Evolutionary conservation across 805 yeast species (phyloP).

Genomic region (Starmerella floris): DNA sequence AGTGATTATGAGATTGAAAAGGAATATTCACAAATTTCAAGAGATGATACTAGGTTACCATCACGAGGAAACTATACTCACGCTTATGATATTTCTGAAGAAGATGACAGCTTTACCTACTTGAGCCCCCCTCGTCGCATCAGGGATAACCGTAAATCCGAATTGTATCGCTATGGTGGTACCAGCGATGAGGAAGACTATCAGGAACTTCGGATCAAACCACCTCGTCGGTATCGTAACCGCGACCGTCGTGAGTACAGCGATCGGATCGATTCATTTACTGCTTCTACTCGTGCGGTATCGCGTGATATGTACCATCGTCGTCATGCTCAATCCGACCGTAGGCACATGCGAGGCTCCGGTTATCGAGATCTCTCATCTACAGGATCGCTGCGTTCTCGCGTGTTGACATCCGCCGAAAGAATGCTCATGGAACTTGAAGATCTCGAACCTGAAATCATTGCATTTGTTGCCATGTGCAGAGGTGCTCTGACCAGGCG

Average conservation of each 20-base stretch:
- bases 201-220: slow-evolving; percentile 4
- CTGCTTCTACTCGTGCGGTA: slow-evolving; percentile 1
- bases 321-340: slow-evolving; percentile 6
- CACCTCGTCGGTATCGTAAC: slow-evolving; percentile 11
- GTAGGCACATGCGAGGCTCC: slow-evolving; percentile 1
- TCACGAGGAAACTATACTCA: no score
- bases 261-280: neutral
- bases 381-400: slow-evolving; percentile 10
- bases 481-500: slow-evolving; percentile 3
- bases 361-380: slow-evolving; percentile 15
- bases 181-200: neutral
- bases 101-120: neutral
- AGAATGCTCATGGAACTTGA: slow-evolving; percentile 24
- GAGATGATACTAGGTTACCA: no score
- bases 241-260: neutral
- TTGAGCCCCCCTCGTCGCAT: neutral
- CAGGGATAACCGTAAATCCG: neutral
- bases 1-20: neutral
- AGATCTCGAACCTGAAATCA: slow-evolving; percentile 28
- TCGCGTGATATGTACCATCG: slow-evolving; percentile 8
- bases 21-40: no score
- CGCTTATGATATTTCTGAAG: neutral
- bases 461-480: slow-evolving; percentile 44
- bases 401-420: slow-evolving; percentile 24
- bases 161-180: neutral